Conservation (phyloP, 257 asterid species). For the Nicotiana obtusifolia region DNA sequence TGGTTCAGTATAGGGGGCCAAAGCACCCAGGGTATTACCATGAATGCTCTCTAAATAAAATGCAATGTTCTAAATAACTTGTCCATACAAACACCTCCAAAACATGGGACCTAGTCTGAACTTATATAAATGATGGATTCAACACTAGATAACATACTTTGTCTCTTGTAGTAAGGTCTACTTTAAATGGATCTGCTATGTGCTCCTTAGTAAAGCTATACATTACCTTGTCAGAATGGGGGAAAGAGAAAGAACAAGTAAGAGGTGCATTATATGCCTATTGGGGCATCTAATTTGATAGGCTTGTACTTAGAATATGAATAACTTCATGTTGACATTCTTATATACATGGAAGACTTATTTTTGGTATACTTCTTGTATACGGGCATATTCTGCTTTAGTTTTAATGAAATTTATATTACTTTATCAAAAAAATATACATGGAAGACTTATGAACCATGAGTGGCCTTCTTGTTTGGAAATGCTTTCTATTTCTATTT, state of each 20-base stretch:
- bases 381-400: too few species aligned
- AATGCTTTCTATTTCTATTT: background rate
- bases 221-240: background rate
- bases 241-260: background rate
- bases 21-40: slow-evolving; percentile 34
- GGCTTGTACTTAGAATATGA: background rate
- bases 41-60: slow-evolving; percentile 33
- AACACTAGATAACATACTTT: background rate
- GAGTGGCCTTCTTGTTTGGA: background rate
- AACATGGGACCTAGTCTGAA: background rate
- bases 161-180: background rate
- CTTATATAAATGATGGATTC: background rate
- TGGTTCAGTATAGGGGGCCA: slow-evolving; percentile 40
- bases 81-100: background rate
- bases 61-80: background rate
- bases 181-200: background rate
- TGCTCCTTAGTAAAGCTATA: background rate
- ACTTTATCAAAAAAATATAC: too few species aligned
- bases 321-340: background rate
- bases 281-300: background rate
- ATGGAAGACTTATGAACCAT: background rate
- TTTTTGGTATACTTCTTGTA: too few species aligned
- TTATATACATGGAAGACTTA: background rate
- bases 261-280: background rate
- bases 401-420: too few species aligned